These are phyloP conservation scores for Aspergillus pseudotamarii DNA, from an alignment of 2,329 filamentous ascomycete genomes.

Conservation along the genomic window DNA sequence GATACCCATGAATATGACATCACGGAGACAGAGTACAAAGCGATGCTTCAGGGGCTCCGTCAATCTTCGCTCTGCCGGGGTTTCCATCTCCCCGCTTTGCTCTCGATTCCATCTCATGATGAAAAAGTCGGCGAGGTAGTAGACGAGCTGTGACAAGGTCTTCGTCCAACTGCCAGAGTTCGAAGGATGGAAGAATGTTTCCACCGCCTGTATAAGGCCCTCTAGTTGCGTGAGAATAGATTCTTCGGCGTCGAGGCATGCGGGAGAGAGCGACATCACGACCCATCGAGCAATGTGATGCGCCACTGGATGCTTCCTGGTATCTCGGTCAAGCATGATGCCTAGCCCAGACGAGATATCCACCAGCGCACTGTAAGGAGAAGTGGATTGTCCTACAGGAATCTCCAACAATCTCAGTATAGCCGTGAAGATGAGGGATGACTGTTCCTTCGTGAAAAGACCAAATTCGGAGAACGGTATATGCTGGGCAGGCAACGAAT, in stretches of 20 bases:
- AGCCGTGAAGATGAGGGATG: slow-evolving; percentile 88
- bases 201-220: slow-evolving; percentile 88
- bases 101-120: slow-evolving; percentile 98
- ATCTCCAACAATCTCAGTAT: slow-evolving; percentile 89
- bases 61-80: slow-evolving; percentile 77
- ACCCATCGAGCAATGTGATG: slow-evolving; percentile 94
- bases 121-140: slow-evolving; percentile 93
- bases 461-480: slow-evolving; percentile 83
- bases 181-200: slow-evolving; percentile 98
- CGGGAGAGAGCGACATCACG: slow-evolving; percentile 86
- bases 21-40: slow-evolving; percentile 84
- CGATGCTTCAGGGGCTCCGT: slow-evolving; percentile 80
- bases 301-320: slow-evolving; percentile 86
- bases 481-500: slow-evolving; percentile 74
- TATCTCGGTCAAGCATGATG: slow-evolving; percentile 86
- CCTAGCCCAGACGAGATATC: slow-evolving; percentile 83
- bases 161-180: slow-evolving; percentile 93
- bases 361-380: slow-evolving; percentile 78
- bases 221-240: slow-evolving; percentile 86
- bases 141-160: slow-evolving; percentile 84
- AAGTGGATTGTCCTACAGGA: slow-evolving; percentile 92
- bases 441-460: slow-evolving; percentile 90
- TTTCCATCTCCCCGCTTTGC: slow-evolving; percentile 85
- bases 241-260: slow-evolving; percentile 72
- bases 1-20: slow-evolving; percentile 97